A percentile compares a stretch with the other conserved stretches of the same genome.
Evolutionary conservation across 2,329 filamentous ascomycete species (phyloP).

Genomic region (Diplocarpon rosae): DNA sequence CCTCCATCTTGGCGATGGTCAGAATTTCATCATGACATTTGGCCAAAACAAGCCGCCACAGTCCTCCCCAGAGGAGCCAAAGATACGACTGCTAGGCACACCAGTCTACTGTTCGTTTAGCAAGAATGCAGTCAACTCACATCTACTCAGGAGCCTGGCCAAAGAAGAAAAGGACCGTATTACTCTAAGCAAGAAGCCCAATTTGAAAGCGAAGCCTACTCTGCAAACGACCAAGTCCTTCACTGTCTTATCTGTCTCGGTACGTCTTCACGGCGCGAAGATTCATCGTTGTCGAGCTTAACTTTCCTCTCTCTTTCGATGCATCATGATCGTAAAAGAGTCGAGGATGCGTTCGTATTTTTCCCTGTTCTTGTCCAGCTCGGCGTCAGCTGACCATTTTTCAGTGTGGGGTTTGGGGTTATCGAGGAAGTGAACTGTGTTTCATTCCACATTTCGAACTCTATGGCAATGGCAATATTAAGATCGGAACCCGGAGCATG

Average conservation of each 20-base stretch:
- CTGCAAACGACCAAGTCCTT: not conserved
- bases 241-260: not conserved
- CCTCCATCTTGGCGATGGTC: not conserved
- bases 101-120: not conserved
- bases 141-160: not conserved
- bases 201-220: not conserved
- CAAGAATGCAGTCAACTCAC: not conserved
- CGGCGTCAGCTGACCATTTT: not conserved
- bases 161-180: slow-evolving; percentile 1
- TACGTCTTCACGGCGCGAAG: not conserved
- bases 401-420: slow-evolving; percentile 4
- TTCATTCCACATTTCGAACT: slow-evolving; percentile 2
- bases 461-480: not conserved
- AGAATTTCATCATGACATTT: not conserved
- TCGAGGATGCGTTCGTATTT: no score
- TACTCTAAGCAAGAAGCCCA: not conserved
- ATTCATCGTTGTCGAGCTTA: not conserved
- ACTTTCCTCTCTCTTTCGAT: not conserved
- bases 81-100: not conserved
- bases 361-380: no score
- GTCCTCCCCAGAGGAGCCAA: not conserved
- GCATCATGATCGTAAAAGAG: no score
- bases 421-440: not conserved
- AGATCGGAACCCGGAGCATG: slow-evolving; percentile 3
- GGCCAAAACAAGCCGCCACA: slow-evolving; percentile 1